Evolutionary conservation across 2,329 filamentous ascomycete genomes (phyloP), one percentile per base, ranked within the genome.

Genomic region (Hortaea werneckii): DNA sequence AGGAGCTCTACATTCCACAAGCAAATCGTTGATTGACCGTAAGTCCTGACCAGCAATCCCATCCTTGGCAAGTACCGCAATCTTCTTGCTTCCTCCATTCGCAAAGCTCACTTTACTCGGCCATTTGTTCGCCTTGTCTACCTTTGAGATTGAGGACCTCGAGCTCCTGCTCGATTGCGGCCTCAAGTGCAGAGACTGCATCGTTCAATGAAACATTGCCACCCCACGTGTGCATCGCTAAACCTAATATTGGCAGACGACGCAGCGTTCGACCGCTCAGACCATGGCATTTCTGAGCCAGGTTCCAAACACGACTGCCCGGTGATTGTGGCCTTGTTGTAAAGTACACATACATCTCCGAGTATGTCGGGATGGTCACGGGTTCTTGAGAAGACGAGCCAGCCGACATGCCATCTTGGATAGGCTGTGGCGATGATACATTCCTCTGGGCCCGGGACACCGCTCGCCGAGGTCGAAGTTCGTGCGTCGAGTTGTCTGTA

Each of bases 201-300:
- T 66, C 60, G 10, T 63, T 52, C 20, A 70, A 52, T 8, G 54
- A 56, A 44, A 66, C 65, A n/a, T 47, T 52, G 4, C 57, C 58
- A 27, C 53, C 52, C 51, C 58, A 62, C 5, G 61, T 65, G 50
- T 69, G 62, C 55, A 67, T 61, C 0, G 68, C 66, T 29, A 72
- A 50, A 5, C 67, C 65, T 12, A 69, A 47, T 5, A 65, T 62
- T 1, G 70, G 68, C 11, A 72, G 50, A 27, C 67, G 59, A 26
- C 67, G 59, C 27, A 73, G 55, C 1, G 61, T 66, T 20, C 70
- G 61, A 2, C 67, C 69, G 49, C 69, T 72, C 5, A 70, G 55
- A 9, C 63, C 66, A 54, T 56, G 47, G 40, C 63, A 66, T 11
- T 55, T 54, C 46, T 61, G 49, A 5, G 67, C 58, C 7, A 69